Percentiles rank a stretch among this genome's conserved stretches.
phyloP scores from a whole-genome alignment of 306 rosid species.

The Pueraria montana region DNA sequence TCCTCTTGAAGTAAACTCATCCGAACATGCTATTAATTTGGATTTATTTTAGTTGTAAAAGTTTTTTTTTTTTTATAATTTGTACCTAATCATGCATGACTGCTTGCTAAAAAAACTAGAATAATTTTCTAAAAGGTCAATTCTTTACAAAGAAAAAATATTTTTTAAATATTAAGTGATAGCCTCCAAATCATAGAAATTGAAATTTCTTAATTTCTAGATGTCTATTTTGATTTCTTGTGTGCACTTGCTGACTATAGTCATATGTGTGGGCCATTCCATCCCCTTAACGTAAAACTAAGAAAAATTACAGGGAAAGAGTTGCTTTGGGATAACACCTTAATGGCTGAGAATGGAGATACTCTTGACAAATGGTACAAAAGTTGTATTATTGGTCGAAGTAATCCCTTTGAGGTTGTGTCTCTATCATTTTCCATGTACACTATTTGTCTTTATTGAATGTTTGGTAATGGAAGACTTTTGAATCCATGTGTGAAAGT shows the following conservation, averaged over 20 bases:
- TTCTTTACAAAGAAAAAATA: neutral
- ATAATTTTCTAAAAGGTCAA: neutral
- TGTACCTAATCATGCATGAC: neutral
- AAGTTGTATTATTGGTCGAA: slow-evolving; percentile 33
- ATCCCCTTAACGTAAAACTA: slow-evolving; percentile 3
- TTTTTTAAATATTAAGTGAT: neutral
- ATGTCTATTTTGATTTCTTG: slow-evolving; percentile 22
- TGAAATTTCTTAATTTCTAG: slow-evolving; percentile 34
- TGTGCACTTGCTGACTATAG: slow-evolving; percentile 39
- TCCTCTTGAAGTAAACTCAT: neutral
- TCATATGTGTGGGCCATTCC: slow-evolving; percentile 27
- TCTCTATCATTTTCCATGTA: slow-evolving; percentile 44
- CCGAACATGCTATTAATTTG: neutral
- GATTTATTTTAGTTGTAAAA: neutral
- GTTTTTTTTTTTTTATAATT: neutral
- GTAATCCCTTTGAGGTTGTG: slow-evolving; percentile 42
- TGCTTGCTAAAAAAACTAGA: neutral
- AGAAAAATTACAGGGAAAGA: neutral
- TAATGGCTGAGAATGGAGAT: slow-evolving; percentile 29
- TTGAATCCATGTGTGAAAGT: slow-evolving; percentile 13
- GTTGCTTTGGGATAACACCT: slow-evolving; percentile 40
- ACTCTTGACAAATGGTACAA: slow-evolving; percentile 29
- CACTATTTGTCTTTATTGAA: slow-evolving; percentile 44
- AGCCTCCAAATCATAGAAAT: neutral
- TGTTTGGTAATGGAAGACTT: slow-evolving; percentile 49